Conservation (phyloP, 768 basidiomycete species). For the Suillus subaureus region DNA sequence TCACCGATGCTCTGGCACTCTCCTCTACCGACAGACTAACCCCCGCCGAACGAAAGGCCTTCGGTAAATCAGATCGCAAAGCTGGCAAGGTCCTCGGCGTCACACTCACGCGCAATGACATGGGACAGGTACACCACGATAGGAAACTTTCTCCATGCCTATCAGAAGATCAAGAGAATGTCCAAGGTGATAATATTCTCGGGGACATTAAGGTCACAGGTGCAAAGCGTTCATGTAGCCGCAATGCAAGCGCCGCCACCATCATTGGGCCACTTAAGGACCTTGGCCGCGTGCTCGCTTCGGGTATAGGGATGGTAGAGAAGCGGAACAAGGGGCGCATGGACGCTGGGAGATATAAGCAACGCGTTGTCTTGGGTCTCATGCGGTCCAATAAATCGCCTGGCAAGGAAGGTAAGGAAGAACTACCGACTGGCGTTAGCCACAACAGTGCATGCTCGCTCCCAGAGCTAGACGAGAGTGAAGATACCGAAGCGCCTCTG, state of each 20-base stretch:
- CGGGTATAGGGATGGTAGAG: too few species aligned
- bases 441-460: slow-evolving; percentile 5
- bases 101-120: slow-evolving; percentile 18
- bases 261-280: too few species aligned
- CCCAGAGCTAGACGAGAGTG: slow-evolving; percentile 8
- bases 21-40: slow-evolving; percentile 13
- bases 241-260: background rate
- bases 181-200: background rate
- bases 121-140: background rate
- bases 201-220: slow-evolving; percentile 11
- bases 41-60: slow-evolving; percentile 11
- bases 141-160: background rate
- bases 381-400: background rate
- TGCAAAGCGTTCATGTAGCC: slow-evolving; percentile 10
- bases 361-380: slow-evolving; percentile 2
- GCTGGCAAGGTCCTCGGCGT: slow-evolving; percentile 18
- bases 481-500: background rate
- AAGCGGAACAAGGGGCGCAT: background rate
- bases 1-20: background rate
- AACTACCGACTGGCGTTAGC: slow-evolving; percentile 4
- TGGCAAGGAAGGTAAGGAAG: background rate
- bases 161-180: background rate
- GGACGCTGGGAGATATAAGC: background rate
- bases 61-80: slow-evolving; percentile 16
- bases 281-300: too few species aligned